Evolutionary conservation across 2,329 filamentous ascomycete species (phyloP), one percentile per base, ranked within the genome.

Genomic region (Daldinia sp.): DNA sequence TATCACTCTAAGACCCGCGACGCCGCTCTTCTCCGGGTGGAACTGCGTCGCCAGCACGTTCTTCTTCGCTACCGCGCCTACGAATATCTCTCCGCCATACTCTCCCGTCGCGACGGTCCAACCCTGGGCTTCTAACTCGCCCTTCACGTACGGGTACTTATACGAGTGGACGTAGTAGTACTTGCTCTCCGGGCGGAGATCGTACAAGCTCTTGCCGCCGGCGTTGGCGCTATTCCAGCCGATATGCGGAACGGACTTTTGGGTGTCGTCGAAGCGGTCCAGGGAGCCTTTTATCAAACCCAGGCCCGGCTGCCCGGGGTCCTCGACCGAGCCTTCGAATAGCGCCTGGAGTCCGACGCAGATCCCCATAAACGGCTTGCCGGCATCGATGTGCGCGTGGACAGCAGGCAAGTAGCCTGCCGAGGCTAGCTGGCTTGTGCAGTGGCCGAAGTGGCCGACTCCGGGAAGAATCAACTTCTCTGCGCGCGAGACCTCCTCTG

Each of bases 151-250:
- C 2, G 91, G 91, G 28, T 89, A 90, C 65, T 94, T 94, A 82
- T 96, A 99, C 1, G 93, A 94, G 85, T 99, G 96, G 63, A 99
- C 95, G 78, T 99, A 99, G 83, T 99, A 99, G 85, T 99, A 99
- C 81, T 98, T 99, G 78, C 93, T 97, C 60, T 87, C 86, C 0
- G 93, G 90, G 30, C 88, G 85, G 60, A 99, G 82, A 64, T 92
- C 94, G 79, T 95, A 98, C 65, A 98, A 87, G 73, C 78, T 79
- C 65, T 78, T 81, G 67, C 79, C 82, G 67, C 75, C 82, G 0
- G 90, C 89, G 74, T 90, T 90, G 50, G 97, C 96, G 74, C 90
- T 94, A 81, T 99, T 99, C 96, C 96, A 99, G 62, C 96, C 96
- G 79, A 99, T 99, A 82, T 99, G 97, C 42, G 96, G 96, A n/a